Evolutionary conservation across 495 filamentous ascomycete species (phyloP).

Genomic region (Aspergillus egyptiacus): DNA sequence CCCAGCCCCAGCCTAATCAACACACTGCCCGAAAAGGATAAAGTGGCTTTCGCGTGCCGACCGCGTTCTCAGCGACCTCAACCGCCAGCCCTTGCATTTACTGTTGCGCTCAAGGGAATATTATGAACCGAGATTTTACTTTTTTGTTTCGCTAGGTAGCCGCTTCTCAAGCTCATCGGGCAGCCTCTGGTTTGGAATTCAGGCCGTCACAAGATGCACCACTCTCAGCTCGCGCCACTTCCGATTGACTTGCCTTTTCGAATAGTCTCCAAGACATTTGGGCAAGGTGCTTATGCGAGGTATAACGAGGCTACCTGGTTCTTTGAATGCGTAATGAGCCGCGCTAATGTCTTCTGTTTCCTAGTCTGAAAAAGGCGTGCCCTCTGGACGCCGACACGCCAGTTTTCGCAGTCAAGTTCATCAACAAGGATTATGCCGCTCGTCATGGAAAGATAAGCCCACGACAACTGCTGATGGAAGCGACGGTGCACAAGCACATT

Average conservation of each 20-base stretch:
- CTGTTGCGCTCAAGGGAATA: neutral
- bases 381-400: slow-evolving; percentile 62
- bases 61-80: slow-evolving; percentile 26
- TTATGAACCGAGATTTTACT: neutral
- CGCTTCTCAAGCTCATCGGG: neutral
- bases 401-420: slow-evolving; percentile 95
- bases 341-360: slow-evolving; percentile 6
- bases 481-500: slow-evolving; percentile 79
- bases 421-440: slow-evolving; percentile 91
- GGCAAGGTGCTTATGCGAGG: slow-evolving; percentile 95
- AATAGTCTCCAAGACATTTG: slow-evolving; percentile 92
- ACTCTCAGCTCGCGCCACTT: slow-evolving; percentile 85
- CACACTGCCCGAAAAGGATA: slow-evolving; percentile 43
- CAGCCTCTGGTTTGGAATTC: too few species aligned
- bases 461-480: slow-evolving; percentile 84
- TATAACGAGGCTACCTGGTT: slow-evolving; percentile 41
- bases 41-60: slow-evolving; percentile 36
- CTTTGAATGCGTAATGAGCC: neutral
- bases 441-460: slow-evolving; percentile 81
- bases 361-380: slow-evolving; percentile 88
- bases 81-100: slow-evolving; percentile 15
- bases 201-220: slow-evolving; percentile 40
- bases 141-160: neutral
- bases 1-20: slow-evolving; percentile 25
- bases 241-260: slow-evolving; percentile 85